phyloP scores from a whole-genome alignment of 148 eudicot genomes.

The Chenopodium berlandieri region DNA sequence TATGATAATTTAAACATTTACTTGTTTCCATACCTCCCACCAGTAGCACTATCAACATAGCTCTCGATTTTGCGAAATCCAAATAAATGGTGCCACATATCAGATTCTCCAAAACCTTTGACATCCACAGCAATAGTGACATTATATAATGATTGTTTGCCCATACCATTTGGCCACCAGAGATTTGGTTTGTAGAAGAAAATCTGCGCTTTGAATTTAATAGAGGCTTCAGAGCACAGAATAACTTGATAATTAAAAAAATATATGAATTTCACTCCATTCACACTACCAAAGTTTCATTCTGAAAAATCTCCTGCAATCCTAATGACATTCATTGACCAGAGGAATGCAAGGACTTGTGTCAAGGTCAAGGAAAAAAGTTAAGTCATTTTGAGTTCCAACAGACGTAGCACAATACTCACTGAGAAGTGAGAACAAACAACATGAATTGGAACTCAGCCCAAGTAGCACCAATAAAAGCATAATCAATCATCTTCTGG shows the following conservation, averaged over 20 bases:
- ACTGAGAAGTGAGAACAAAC: too few relatives aligned
- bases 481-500: not conserved
- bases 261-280: not conserved
- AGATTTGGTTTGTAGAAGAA: conserved; percentile 85
- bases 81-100: conserved; percentile 68
- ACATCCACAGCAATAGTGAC: conserved; percentile 69
- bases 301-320: not conserved
- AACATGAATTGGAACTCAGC: too few relatives aligned
- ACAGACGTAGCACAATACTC: not conserved
- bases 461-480: too few relatives aligned
- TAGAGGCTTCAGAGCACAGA: conserved; percentile 3
- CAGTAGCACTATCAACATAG: conserved; percentile 70
- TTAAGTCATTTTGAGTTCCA: not conserved
- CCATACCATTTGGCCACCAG: conserved; percentile 99
- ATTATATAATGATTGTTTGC: conserved; percentile 83
- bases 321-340: not conserved
- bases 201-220: conserved; percentile 47
- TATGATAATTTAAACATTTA: not conserved
- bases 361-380: not conserved
- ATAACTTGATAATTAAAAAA: not conserved
- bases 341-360: not conserved
- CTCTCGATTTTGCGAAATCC: conserved; percentile 96
- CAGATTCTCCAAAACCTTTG: conserved; percentile 84
- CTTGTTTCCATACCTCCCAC: conserved; percentile 71
- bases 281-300: conserved; percentile 2